Percentiles rank a stretch among this genome's conserved stretches.
phyloP scores from a whole-genome alignment of 768 basidiomycete species.

The Lentinula sp. region DNA sequence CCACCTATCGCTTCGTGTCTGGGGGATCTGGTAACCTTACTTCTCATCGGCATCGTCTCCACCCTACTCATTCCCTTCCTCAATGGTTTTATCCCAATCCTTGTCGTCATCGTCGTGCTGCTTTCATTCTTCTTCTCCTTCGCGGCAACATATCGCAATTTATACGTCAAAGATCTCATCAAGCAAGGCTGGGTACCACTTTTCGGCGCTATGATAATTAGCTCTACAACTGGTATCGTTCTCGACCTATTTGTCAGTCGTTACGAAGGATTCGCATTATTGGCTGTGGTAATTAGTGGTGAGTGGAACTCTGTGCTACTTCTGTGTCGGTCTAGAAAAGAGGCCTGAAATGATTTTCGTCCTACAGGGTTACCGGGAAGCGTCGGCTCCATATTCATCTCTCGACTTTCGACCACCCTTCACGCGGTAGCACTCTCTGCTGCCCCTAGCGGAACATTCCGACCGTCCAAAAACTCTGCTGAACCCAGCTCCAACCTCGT shows the following conservation, averaged over 20 bases:
- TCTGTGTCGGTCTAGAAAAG: neutral
- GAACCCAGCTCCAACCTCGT: conserved; percentile 47
- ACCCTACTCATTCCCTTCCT: conserved; percentile 63
- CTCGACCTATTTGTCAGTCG: conserved; percentile 84
- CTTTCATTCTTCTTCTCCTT: conserved; percentile 42
- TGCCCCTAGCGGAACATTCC: conserved; percentile 3
- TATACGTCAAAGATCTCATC: conserved; percentile 64
- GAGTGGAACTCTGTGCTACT: conserved; percentile 12
- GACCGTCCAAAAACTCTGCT: neutral
- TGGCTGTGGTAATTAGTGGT: conserved; percentile 88
- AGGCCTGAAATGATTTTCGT: neutral
- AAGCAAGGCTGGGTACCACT: conserved; percentile 87
- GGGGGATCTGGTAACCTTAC: conserved; percentile 88
- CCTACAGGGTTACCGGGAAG: conserved; percentile 76
- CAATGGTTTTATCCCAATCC: conserved; percentile 58
- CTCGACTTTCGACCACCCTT: conserved; percentile 82
- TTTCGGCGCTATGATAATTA: conserved; percentile 85
- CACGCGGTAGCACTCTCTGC: conserved; percentile 54
- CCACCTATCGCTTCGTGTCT: conserved; percentile 90
- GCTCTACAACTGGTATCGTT: conserved; percentile 84
- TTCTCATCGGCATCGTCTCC: conserved; percentile 73
- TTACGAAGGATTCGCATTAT: conserved; percentile 82
- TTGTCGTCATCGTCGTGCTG: conserved; percentile 45
- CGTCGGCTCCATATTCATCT: conserved; percentile 87
- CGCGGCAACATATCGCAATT: conserved; percentile 57